Evolutionary conservation across 148 eudicot genomes (phyloP).

Genomic region (Drosera capensis): DNA sequence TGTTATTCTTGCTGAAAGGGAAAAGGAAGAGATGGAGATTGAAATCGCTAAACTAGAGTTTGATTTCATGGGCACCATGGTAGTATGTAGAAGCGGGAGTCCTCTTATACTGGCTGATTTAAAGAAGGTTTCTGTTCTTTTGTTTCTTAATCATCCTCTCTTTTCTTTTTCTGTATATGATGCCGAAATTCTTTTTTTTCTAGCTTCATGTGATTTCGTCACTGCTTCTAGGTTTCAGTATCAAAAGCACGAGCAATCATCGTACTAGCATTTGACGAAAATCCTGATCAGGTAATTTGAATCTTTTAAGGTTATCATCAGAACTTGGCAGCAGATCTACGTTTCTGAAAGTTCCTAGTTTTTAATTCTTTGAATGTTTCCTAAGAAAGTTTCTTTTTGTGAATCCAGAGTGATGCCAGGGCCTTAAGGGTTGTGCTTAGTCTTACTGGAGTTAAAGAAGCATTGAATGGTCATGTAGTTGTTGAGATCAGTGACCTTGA

Average conservation of each 20-base stretch:
- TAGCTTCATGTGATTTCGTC: constrained; percentile 3
- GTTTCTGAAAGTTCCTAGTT: neutral
- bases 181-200: neutral
- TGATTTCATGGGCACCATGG: constrained; percentile 87
- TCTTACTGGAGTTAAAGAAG: constrained; percentile 87
- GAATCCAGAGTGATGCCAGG: constrained; percentile 77
- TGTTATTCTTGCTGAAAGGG: constrained; percentile 93
- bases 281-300: constrained; percentile 70
- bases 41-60: constrained; percentile 83
- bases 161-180: neutral
- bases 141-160: neutral
- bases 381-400: neutral
- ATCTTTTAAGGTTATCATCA: neutral
- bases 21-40: constrained; percentile 95
- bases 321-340: constrained; percentile 1
- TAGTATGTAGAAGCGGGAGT: constrained; percentile 94
- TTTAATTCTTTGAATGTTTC: constrained; percentile 6
- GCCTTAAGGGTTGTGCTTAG: constrained; percentile 90
- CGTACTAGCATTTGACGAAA: constrained; percentile 89
- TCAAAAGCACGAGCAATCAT: constrained; percentile 94
- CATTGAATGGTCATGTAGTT: constrained; percentile 85
- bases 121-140: constrained; percentile 44
- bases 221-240: constrained; percentile 60
- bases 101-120: constrained; percentile 94
- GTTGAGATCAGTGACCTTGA: constrained; percentile 96